Conservation (phyloP, 129 eudicot species). For the Saposhnikovia divaricata region DNA sequence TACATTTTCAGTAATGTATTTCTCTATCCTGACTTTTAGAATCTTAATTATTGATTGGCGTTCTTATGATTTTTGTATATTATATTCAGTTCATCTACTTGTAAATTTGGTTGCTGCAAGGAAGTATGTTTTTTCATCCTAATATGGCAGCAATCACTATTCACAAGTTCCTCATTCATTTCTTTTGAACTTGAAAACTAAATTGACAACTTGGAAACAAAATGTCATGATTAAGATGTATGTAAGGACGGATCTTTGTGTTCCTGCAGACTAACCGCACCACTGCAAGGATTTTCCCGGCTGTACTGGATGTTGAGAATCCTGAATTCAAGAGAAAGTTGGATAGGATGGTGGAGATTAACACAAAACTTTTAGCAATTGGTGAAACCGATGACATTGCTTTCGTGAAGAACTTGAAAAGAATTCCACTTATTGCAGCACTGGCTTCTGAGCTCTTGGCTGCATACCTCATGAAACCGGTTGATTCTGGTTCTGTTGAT, state of each 20-base stretch:
- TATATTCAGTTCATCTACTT: neutral
- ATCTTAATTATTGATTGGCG: neutral
- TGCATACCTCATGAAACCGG: conserved; percentile 90
- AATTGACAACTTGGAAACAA: neutral
- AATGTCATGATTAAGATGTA: neutral
- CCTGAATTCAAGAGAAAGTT: conserved; percentile 94
- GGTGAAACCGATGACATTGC: conserved; percentile 66
- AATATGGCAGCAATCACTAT: neutral
- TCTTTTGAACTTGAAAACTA: neutral
- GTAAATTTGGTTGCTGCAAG: neutral
- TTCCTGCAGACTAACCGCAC: conserved; percentile 90
- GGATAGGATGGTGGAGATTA: conserved; percentile 84
- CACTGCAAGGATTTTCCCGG: conserved; percentile 94
- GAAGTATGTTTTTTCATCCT: no score
- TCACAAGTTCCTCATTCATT: neutral
- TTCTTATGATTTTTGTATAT: neutral
- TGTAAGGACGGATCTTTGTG: neutral
- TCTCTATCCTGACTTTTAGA: neutral
- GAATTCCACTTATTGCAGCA: conserved; percentile 85
- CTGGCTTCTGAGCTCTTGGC: conserved; percentile 81
- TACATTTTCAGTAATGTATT: neutral
- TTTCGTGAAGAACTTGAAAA: conserved; percentile 82
- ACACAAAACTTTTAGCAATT: conserved; percentile 53
- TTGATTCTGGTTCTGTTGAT: conserved; percentile 91
- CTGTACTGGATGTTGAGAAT: conserved; percentile 93